Percentiles rank a stretch among this genome's conserved stretches.
Conservation (phyloP, 305 asterid genomes). For the Striga hermonthica region DNA sequence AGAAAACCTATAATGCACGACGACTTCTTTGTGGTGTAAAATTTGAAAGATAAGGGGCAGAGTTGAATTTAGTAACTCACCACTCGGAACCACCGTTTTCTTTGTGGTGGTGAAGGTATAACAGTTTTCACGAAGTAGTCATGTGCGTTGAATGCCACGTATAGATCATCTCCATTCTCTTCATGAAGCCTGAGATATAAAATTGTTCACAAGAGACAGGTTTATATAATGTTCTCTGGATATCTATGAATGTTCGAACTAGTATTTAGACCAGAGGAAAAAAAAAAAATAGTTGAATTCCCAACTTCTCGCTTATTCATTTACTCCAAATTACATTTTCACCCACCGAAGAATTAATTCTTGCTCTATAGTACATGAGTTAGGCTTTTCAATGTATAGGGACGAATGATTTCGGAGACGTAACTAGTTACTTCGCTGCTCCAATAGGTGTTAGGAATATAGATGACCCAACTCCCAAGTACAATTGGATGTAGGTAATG, state of each 20-base stretch:
- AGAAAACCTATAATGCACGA: constrained; percentile 4
- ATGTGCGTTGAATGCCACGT: constrained; percentile 84
- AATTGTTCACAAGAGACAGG: background rate
- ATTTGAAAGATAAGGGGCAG: constrained; percentile 10
- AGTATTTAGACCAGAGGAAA: background rate
- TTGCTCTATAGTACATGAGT: background rate
- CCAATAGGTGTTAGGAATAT: too few species aligned
- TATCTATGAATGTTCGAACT: background rate
- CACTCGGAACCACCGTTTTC: constrained; percentile 75
- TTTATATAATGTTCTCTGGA: background rate
- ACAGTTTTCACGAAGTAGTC: constrained; percentile 53
- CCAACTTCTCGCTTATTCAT: background rate
- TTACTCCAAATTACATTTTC: background rate
- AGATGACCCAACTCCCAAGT: too few species aligned
- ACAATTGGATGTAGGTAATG: too few species aligned
- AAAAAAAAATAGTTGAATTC: background rate
- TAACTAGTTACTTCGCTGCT: too few species aligned
- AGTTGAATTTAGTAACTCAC: constrained; percentile 47
- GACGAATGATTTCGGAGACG: too few species aligned
- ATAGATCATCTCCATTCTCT: constrained; percentile 67
- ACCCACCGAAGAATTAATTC: constrained; percentile 4
- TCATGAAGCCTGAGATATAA: constrained; percentile 69
- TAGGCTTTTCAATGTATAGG: too few species aligned
- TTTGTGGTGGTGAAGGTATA: constrained; percentile 70
- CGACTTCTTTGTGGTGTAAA: constrained; percentile 6